Base-by-base conservation (phyloP, 164 flowering plant genomes). In the Euptelea pleiosperma region DNA sequence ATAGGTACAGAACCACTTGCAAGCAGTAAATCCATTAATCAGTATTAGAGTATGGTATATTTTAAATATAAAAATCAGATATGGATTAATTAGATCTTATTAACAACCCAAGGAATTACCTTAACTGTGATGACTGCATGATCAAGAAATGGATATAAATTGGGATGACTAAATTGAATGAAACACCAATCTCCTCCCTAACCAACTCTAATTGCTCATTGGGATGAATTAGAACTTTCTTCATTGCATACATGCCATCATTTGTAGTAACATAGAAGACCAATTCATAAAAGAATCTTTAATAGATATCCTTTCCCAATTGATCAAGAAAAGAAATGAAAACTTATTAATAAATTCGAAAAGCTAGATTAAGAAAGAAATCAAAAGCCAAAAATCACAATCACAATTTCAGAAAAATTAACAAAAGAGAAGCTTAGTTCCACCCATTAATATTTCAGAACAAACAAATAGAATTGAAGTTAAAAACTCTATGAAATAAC, bases 161-260 rank as follows among this genome's bases (percentile, higher is more conserved):
- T 87, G 25, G 82, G 85, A 70, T 93, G 98, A 69, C 52, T 84
- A 70, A 93, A 93, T 58, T 67, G 0, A 92, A 87, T 2, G 97
- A 90, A 66, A 93, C 84, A 25, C 81, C 94, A 37, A 90, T 86
- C 82, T 93, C 97, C 70, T 87, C 86, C 62, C 82, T 81, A 71
- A 93, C 98, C 78, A 88, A 69, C 69, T 84, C 85, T 75, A 93
- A 66, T 71, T 93, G 97, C 61, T 93, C 98, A 60, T 58, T 80
- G 41, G 66, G 84, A 69, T 93, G 96, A 60, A 93, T 93, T 7
- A 93, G 72, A 44, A 93, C 86, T 70, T 90, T 93, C 75, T 90
- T 93, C 85, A 93, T 77, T 30, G 99, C 97, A 72, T 90, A 93
- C 21, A 79, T 84, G 9, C 97, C 96, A 82, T 93, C 96, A 70